Evolutionary conservation across 2,329 filamentous ascomycete species (phyloP).

Genomic region (Colletotrichum australisinense): DNA sequence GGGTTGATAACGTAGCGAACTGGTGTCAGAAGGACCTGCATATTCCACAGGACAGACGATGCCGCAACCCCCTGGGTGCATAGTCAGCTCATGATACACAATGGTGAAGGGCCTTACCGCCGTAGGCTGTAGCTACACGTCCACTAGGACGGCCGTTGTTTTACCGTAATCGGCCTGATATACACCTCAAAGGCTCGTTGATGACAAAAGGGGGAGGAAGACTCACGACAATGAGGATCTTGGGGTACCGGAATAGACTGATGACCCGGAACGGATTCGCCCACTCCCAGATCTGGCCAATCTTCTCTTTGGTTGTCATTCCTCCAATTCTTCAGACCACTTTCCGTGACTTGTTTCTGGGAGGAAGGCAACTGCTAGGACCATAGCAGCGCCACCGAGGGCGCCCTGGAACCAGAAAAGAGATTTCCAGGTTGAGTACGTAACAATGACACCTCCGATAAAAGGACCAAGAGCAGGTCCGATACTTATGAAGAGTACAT

Average conservation of each 20-base stretch:
- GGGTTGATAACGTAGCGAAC: conserved; percentile 80
- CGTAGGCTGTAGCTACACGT: not conserved
- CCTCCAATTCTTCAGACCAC: conserved; percentile 70
- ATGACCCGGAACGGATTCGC: conserved; percentile 75
- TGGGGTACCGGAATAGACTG: conserved; percentile 72
- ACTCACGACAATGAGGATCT: conserved; percentile 64
- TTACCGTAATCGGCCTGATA: too few relatives aligned
- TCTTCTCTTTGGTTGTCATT: conserved; percentile 60
- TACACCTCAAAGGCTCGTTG: not conserved
- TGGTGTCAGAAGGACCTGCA: conserved; percentile 75
- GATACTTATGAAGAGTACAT: conserved; percentile 46
- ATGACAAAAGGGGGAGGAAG: not conserved
- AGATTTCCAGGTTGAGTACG: conserved; percentile 72
- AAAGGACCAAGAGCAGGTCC: conserved; percentile 73
- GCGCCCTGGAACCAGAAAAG: conserved; percentile 79
- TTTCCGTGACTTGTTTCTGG: conserved; percentile 77
- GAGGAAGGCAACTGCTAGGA: conserved; percentile 69
- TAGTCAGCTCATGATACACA: conserved; percentile 7
- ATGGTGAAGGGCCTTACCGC: not conserved
- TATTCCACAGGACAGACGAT: conserved; percentile 75
- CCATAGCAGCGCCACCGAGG: conserved; percentile 66
- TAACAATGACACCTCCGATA: conserved; percentile 77
- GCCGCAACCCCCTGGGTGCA: conserved; percentile 57
- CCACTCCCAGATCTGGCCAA: conserved; percentile 52
- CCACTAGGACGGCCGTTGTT: not conserved